Base-by-base conservation (phyloP, 345 rosid species). In the Populus tremula region DNA sequence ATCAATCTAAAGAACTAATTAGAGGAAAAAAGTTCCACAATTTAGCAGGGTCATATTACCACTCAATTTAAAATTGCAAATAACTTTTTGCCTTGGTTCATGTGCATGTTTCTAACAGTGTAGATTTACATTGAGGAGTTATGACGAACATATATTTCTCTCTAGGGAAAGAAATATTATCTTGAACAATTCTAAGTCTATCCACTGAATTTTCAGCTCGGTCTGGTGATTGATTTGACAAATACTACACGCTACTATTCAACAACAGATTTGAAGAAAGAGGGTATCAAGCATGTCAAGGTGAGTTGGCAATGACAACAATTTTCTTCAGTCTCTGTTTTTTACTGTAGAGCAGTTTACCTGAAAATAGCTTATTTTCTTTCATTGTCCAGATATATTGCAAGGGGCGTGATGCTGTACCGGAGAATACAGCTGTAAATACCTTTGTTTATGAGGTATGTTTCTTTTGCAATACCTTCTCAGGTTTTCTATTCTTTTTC, bases 141-240 rank as follows among this genome's bases (percentile, higher is more conserved):
- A 50, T 3, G 33, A 66, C 67, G 27, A 2, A 10, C n/a, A 33
- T 7, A 66, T 6, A 41, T 20, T 21, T 49, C 54, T n/a, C 25
- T 66, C n/a, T 14, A 43, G 64, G 25, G 21, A 13, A 66, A 16
- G n/a, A 31, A 41, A n/a, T 74, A 45, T 4, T 65, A 47, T 72
- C 8, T 27, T 66, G 41, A 45, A 72, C 25, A 69, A 10, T 20
- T 43, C 50, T 69, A 61, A 68, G 25, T 78, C 64, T n/a, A 39
- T 72, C 74, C 18, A 23, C 71, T 64, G 59, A 69, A 70, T 73
- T 80, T 79, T 45, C 92, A 96, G 99, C 92, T 96, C 83, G 99
- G 98, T 78, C 85, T 96, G 77, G 99, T 96, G 83, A 94, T 96
- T 76, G 99, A 96, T 90, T 87, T 96, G 88, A 96, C 99, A 66